Conservation (phyloP, 1,284 basidiomycete genomes). For the Phellopilus nigrolimitatus region DNA sequence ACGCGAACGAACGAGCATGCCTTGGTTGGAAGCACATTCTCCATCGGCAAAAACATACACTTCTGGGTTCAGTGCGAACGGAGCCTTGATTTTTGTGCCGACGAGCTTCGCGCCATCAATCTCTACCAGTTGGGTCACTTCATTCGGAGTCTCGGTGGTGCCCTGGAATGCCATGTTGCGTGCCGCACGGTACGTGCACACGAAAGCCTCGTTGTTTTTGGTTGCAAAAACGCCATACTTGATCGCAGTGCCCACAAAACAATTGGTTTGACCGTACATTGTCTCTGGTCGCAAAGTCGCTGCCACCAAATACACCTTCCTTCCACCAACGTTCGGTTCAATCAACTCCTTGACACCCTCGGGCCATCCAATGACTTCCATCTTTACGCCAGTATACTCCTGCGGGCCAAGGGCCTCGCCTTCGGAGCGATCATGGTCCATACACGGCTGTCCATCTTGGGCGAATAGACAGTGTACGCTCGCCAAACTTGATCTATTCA, state of each 20-base stretch:
- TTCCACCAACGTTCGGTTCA: constrained; percentile 65
- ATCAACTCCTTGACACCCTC: constrained; percentile 57
- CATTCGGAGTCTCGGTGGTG: constrained; percentile 65
- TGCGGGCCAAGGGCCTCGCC: constrained; percentile 96
- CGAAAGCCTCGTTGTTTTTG: constrained; percentile 83
- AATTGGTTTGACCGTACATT: constrained; percentile 99
- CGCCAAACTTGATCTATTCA: constrained; percentile 95
- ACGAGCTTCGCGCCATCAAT: constrained; percentile 78
- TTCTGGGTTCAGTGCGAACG: constrained; percentile 78
- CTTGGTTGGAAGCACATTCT: constrained; percentile 92
- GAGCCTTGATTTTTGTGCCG: constrained; percentile 90
- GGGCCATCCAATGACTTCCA: constrained; percentile 85
- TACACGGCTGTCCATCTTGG: constrained; percentile 99
- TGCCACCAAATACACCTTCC: constrained; percentile 89
- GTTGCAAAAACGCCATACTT: constrained; percentile 91
- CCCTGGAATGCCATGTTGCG: constrained; percentile 98
- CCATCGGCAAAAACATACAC: constrained; percentile 98
- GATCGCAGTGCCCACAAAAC: constrained; percentile 89
- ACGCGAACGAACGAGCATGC: constrained; percentile 30
- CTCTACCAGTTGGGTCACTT: constrained; percentile 69
- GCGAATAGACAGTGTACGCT: constrained; percentile 99
- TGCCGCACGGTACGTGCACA: constrained; percentile 87
- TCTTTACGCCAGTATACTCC: constrained; percentile 95
- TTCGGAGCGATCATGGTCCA: constrained; percentile 98
- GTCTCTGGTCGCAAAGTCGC: constrained; percentile 97